phyloP scores from a whole-genome alignment of 805 yeast genomes.

The Candida koratica region DNA sequence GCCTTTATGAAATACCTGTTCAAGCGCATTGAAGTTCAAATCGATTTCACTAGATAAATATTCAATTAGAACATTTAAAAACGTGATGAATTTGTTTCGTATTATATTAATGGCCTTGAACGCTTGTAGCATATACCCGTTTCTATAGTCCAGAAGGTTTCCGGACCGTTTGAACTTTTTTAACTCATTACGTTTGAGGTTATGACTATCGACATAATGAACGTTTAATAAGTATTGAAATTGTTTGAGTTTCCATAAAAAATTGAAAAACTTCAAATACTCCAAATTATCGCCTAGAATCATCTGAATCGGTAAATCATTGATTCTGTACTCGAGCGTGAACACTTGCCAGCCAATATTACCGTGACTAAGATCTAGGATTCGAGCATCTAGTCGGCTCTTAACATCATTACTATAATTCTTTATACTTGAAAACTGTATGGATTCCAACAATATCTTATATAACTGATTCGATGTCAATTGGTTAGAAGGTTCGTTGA shows the following conservation, averaged over 20 bases:
- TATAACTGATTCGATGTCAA: conserved; percentile 66
- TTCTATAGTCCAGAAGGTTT: conserved; percentile 22
- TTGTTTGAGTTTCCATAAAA: conserved; percentile 75
- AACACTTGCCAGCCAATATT: conserved; percentile 89
- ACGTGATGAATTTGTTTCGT: conserved; percentile 37
- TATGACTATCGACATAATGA: conserved; percentile 25
- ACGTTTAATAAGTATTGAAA: conserved; percentile 48
- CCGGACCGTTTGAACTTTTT: conserved; percentile 6
- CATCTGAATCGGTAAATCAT: conserved; percentile 50
- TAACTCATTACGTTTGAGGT: conserved; percentile 24
- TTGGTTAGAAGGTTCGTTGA: conserved; percentile 59
- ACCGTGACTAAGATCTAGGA: conserved; percentile 64
- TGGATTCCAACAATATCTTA: conserved; percentile 59
- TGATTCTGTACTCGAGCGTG: conserved; percentile 70
- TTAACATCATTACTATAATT: conserved; percentile 37
- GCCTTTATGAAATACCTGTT: conserved; percentile 18
- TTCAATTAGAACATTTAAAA: conserved; percentile 37
- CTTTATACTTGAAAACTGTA: conserved; percentile 49
- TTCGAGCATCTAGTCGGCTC: conserved; percentile 72
- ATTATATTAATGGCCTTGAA: conserved; percentile 34
- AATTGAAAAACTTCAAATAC: conserved; percentile 78
- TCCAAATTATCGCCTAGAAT: conserved; percentile 38
- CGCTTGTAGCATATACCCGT: conserved; percentile 28
- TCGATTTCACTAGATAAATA: conserved; percentile 48
- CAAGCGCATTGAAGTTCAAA: conserved; percentile 25